Conservation (phyloP, 345 rosid species). For the Gossypium rotundifolium region DNA sequence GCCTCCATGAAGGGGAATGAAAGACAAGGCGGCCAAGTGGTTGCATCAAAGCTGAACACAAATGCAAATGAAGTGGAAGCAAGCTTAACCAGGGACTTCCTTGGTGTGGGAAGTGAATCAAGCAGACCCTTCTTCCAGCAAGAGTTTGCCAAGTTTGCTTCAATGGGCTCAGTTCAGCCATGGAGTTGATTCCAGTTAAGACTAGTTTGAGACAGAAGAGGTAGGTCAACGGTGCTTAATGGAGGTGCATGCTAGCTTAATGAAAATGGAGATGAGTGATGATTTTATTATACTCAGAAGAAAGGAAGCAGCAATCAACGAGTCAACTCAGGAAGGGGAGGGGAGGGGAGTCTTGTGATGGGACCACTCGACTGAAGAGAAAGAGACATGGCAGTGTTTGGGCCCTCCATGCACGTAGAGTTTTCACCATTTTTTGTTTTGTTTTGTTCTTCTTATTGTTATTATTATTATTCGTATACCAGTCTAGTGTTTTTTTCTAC, state of each 20-base stretch:
- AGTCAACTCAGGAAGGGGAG: neutral
- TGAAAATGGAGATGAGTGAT: neutral
- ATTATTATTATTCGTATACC: neutral
- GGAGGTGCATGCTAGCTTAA: neutral
- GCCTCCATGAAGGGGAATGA: neutral
- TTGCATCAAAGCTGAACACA: neutral
- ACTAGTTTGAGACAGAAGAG: neutral
- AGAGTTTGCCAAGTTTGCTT: slow-evolving; percentile 32
- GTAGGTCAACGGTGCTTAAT: neutral
- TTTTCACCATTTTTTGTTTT: neutral
- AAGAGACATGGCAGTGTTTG: slow-evolving; percentile 8
- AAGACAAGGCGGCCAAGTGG: neutral
- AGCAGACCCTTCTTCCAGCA: slow-evolving; percentile 33
- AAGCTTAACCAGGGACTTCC: slow-evolving; percentile 62
- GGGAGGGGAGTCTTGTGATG: neutral
- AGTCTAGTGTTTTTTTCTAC: neutral
- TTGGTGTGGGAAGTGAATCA: slow-evolving; percentile 48
- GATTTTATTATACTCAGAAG: neutral
- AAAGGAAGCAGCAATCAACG: slow-evolving; percentile 1
- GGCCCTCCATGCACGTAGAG: slow-evolving; percentile 20
- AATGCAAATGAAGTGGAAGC: slow-evolving; percentile 17
- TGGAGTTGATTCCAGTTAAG: neutral
- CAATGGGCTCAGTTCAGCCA: slow-evolving; percentile 26
- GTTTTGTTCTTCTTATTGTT: neutral
- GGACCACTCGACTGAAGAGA: neutral